Evolutionary conservation across 768 basidiomycete genomes (phyloP), one percentile per base, ranked within the genome.

Genomic region (Hypholoma fasciculare): DNA sequence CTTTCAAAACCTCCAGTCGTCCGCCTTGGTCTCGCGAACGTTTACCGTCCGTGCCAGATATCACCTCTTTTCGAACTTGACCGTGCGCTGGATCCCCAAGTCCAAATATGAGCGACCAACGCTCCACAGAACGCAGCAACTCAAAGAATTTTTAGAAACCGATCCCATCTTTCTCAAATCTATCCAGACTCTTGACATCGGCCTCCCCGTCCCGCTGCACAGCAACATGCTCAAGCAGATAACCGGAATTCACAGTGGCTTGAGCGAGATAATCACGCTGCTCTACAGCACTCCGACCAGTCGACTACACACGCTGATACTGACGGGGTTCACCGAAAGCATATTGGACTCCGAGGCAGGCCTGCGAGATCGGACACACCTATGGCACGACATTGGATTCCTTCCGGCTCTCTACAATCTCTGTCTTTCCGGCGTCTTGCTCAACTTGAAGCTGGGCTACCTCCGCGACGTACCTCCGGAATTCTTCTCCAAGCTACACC

Each of bases 161-260:
- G 48, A 49, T 7, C 27, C 48, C 27, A 49, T 30, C 27, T 30
- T 49, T 23, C 48, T 49, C 23, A 23, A 49, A 23, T 49, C 48
- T 23, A 49, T 49, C 48, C 48, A 49, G 23, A 49, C 48, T 12
- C 48, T 49, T 23, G 48, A 49, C 27, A 49, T 49, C 16, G 48
- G 48, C 23, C 34, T 49, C 16, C 48, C 48, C 23, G 27, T 49
- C 26, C 48, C 48, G 23, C 48, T 49, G 14, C 48, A 49, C 48
- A 30, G 48, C 48, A 49, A 49, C 23, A 49, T 49, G 48, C 23
- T 49, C 19, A 49, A 49, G 23, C 48, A 49, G 48, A 49, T 49
- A 27, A 49, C 48, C 8, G 48, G 48, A 27, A 23, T 14, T 27
- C 23, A 49, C 20, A 49, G 48, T 23, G 48, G 48, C 8, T 12